Evolutionary conservation across 768 basidiomycete species (phyloP).

Genomic region (Tricholoma saponaceum): DNA sequence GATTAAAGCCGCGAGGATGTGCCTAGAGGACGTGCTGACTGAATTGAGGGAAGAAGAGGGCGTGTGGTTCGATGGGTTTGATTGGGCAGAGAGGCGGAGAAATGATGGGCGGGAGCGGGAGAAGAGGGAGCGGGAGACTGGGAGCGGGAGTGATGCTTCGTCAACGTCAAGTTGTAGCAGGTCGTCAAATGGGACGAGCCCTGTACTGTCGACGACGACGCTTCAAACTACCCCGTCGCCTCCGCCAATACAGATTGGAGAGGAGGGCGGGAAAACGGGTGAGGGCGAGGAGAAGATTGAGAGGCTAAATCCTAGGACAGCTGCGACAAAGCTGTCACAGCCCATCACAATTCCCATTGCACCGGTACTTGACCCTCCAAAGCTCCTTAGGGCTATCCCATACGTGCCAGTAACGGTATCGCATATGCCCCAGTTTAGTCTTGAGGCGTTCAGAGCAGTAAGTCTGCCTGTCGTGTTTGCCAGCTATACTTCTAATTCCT

Average conservation of each 20-base stretch:
- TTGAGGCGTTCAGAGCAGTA: constrained; percentile 56
- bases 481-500: constrained; percentile 3
- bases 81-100: constrained; percentile 54
- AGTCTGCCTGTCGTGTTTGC: constrained; percentile 21
- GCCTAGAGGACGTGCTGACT: constrained; percentile 53
- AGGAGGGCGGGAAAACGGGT: constrained; percentile 24
- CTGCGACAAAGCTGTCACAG: constrained; percentile 16
- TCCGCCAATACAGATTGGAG: constrained; percentile 40
- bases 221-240: constrained; percentile 78
- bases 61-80: constrained; percentile 71
- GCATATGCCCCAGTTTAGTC: constrained; percentile 53
- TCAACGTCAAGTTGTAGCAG: constrained; percentile 38
- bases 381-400: constrained; percentile 62
- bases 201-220: constrained; percentile 69
- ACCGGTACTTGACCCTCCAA: constrained; percentile 61
- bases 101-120: constrained; percentile 30
- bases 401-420: constrained; percentile 56
- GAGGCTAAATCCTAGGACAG: constrained; percentile 11
- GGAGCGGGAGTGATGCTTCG: constrained; percentile 43
- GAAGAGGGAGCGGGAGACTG: constrained; percentile 21
- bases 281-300: constrained; percentile 29
- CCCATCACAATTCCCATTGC: constrained; percentile 39
- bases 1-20: constrained; percentile 50
- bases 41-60: constrained; percentile 58
- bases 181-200: constrained; percentile 60